A percentile compares a stretch with the other conserved stretches of the same genome.
Conservation (phyloP, 768 basidiomycete species). For the Agrocybe praecox region DNA sequence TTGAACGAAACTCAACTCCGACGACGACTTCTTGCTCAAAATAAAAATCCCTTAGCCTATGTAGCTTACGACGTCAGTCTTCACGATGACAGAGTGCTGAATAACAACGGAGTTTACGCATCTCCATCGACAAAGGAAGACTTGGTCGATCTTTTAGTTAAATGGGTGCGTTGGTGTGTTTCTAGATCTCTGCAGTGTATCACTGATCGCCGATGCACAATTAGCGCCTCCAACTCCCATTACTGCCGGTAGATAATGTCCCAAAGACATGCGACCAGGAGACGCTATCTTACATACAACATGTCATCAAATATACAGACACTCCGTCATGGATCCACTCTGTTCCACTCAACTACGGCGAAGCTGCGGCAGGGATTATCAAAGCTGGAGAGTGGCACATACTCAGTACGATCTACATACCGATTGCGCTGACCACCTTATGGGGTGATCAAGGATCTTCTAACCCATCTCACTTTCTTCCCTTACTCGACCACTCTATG, state of each 20-base stretch:
- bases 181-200: not conserved
- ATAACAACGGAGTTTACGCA: too few species aligned
- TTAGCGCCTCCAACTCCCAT: not conserved
- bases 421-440: constrained; percentile 30
- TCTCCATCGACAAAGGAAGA: not conserved
- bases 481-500: constrained; percentile 21
- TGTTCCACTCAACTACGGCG: constrained; percentile 21
- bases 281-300: constrained; percentile 12
- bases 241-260: not conserved
- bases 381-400: constrained; percentile 39
- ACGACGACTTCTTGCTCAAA: too few species aligned
- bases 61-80: not conserved
- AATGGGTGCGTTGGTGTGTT: not conserved
- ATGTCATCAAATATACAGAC: constrained; percentile 20
- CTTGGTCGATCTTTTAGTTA: not conserved
- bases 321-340: constrained; percentile 27
- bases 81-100: not conserved
- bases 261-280: not conserved
- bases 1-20: too few species aligned
- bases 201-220: too few species aligned
- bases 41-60: too few species aligned
- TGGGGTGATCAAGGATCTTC: constrained; percentile 24
- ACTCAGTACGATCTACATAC: constrained; percentile 32
- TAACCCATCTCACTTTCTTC: constrained; percentile 15
- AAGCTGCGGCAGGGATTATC: constrained; percentile 27